Percentiles rank a stretch among this genome's conserved stretches.
Conservation (phyloP, 257 asterid species). For the Solanum ahanhuiri region DNA sequence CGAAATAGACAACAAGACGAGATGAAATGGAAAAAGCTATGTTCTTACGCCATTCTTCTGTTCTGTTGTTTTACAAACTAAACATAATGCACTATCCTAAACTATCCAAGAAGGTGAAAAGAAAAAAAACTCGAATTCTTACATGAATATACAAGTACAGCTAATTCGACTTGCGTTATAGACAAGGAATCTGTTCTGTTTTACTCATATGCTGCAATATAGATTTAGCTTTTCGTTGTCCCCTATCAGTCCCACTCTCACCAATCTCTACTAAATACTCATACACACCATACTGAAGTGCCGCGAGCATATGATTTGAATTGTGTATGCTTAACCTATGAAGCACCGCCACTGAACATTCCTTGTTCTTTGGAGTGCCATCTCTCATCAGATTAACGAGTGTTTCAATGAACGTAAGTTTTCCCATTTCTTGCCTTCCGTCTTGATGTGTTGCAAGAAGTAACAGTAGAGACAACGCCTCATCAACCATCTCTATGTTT, state of each 20-base stretch:
- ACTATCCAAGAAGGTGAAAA: neutral
- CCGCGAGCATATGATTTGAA: conserved; percentile 53
- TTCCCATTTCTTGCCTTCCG: conserved; percentile 61
- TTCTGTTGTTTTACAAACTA: neutral
- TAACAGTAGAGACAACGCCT: conserved; percentile 43
- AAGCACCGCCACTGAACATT: conserved; percentile 67
- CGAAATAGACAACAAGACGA: neutral
- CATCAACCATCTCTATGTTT: conserved; percentile 59
- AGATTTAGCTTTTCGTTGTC: conserved; percentile 59
- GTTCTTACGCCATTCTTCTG: neutral
- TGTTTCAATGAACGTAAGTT: conserved; percentile 46
- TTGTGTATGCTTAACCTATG: conserved; percentile 49
- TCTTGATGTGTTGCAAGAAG: conserved; percentile 41
- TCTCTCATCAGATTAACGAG: conserved; percentile 39
- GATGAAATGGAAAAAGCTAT: neutral
- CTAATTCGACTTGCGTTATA: neutral
- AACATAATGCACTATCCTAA: neutral
- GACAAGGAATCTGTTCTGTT: conserved; percentile 40
- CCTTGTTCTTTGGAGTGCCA: conserved; percentile 65
- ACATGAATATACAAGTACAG: neutral
- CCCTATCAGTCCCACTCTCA: conserved; percentile 65
- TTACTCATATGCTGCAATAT: conserved; percentile 41
- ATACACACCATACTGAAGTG: conserved; percentile 70
- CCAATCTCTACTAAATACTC: conserved; percentile 48
- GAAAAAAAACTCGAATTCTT: too few relatives aligned